phyloP scores from a whole-genome alignment of 192 early-diverging fungal species.

The Helicostylum pulchrum region DNA sequence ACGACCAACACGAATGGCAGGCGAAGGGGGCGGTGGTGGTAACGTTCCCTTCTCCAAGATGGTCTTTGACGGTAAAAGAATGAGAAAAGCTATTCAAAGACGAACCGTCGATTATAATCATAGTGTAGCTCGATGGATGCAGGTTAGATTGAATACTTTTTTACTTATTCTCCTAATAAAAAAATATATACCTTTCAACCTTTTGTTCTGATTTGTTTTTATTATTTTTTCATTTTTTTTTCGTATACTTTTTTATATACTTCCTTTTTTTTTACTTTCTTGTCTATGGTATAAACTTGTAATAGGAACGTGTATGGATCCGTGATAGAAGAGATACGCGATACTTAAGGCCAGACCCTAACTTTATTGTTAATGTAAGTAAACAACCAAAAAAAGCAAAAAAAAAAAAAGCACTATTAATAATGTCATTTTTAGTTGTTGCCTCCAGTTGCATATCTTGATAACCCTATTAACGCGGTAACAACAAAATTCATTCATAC shows the following conservation, averaged over 20 bases:
- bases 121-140: constrained; percentile 70
- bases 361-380: constrained; percentile 72
- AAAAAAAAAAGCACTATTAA: background rate
- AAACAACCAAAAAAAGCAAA: background rate
- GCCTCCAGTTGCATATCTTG: constrained; percentile 64
- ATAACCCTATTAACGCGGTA: constrained; percentile 69
- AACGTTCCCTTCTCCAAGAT: constrained; percentile 31
- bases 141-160: constrained; percentile 46
- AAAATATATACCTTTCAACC: background rate
- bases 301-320: constrained; percentile 53
- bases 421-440: constrained; percentile 44
- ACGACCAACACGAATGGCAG: constrained; percentile 1
- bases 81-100: constrained; percentile 88
- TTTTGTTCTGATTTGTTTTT: background rate
- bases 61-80: constrained; percentile 69
- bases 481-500: constrained; percentile 88
- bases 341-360: constrained; percentile 65
- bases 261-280: background rate
- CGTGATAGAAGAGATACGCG: constrained; percentile 50
- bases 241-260: background rate
- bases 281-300: background rate
- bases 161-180: background rate
- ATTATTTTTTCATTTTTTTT: constrained; percentile 1
- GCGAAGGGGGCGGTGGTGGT: background rate
- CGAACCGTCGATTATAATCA: constrained; percentile 93